Evolutionary conservation across 495 filamentous ascomycete species (phyloP), one percentile per base, ranked within the genome.

Genomic region (Aspergillus indologenus): DNA sequence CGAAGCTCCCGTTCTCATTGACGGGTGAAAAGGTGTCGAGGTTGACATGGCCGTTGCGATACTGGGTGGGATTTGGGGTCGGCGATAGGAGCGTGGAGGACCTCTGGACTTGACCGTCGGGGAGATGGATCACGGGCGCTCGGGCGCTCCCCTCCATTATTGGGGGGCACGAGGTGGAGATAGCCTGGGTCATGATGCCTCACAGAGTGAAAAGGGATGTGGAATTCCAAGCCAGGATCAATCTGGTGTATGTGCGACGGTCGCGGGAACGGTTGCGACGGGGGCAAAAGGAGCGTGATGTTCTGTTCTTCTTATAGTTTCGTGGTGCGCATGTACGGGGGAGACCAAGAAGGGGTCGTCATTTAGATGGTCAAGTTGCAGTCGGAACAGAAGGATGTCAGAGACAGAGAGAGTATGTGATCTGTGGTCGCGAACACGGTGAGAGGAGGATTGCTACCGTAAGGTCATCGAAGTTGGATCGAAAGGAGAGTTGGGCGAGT

Each of bases 1-100:
- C 91, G 71, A 96, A 98, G 68, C 90, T 91, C 40, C 94, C 94
- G 68, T 97, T 92, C 71, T 96, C 90, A 65, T 96, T 94, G 59
- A 98, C 90, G 7, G 91, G 90, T 17, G 85, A 88, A 65, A 86
- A 85, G 11, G 83, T 81, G 57, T 85, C 85, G 14, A 85, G 67
- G 59, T 79, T 83, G 47, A 88, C 70, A 65, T 84, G 79, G 29
- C 78, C 78, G 47, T 68, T 83, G 68, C 79, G 71, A 63, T 66
- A 59, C 23, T 60, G 60, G 14, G 59, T 42, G n/a, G 61, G 34
- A 0, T 61, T 50, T 29, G 59, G 59, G 15, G 31, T 31, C 14
- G 65, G 62, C 17, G 45, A 55, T 26, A 58, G 53, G 49, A 58
- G 58, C 17, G 51, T 45, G 46, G 65, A 40, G 12, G 34, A 57